phyloP scores from a whole-genome alignment of 2,329 filamentous ascomycete species.

The Cryphonectria carpinicola region DNA sequence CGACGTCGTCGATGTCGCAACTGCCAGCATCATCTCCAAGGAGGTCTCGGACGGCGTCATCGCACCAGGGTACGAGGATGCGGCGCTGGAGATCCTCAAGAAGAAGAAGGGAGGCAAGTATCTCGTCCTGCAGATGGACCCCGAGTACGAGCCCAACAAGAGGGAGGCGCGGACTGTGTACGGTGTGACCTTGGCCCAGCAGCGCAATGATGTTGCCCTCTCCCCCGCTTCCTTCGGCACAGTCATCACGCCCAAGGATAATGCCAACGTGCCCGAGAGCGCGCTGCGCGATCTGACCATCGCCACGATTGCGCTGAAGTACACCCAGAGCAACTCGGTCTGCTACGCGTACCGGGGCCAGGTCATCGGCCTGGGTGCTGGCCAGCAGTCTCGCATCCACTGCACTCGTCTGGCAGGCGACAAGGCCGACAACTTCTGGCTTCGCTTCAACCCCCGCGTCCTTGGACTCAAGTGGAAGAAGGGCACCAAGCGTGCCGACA shows the following conservation, averaged over 20 bases:
- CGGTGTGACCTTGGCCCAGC: constrained; percentile 84
- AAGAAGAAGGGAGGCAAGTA: constrained; percentile 99
- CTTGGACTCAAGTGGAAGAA: constrained; percentile 95
- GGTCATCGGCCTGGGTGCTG: constrained; percentile 90
- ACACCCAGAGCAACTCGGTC: constrained; percentile 98
- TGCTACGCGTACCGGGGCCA: constrained; percentile 96
- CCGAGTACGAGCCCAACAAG: constrained; percentile 78
- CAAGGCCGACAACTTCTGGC: constrained; percentile 99
- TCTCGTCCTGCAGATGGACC: constrained; percentile 92
- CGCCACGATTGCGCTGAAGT: constrained; percentile 96
- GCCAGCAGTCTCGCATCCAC: constrained; percentile 97
- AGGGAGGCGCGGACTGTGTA: constrained; percentile 88
- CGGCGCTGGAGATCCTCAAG: constrained; percentile 85
- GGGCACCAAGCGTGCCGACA: constrained; percentile 93
- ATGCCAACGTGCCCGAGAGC: constrained; percentile 71
- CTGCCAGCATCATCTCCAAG: constrained; percentile 95
- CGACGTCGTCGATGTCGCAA: constrained; percentile 86
- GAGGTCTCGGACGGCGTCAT: constrained; percentile 98
- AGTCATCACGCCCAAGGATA: constrained; percentile 84
- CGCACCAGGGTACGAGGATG: constrained; percentile 82
- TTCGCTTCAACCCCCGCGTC: constrained; percentile 92
- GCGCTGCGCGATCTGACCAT: constrained; percentile 90
- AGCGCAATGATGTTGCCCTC: constrained; percentile 90
- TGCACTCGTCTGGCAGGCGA: constrained; percentile 96
- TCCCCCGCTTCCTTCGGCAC: constrained; percentile 82